Evolutionary conservation across 2,329 filamentous ascomycete genomes (phyloP).

Genomic region (Westerdykella aurantiaca): DNA sequence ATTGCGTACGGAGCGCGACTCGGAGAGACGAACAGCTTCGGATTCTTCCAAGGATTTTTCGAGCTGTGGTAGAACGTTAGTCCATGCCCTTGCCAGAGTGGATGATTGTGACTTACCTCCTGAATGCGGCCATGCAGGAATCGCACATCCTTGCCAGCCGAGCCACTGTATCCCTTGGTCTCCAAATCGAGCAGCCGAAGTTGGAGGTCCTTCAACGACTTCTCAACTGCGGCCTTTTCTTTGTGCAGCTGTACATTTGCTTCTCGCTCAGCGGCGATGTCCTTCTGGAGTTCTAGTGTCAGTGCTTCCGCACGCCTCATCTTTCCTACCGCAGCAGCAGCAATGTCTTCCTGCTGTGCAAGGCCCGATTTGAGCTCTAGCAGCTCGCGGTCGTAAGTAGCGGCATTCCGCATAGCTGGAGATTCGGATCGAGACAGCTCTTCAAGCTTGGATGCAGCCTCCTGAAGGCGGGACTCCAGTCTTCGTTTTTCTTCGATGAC

Average conservation of each 20-base stretch:
- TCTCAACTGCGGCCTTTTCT: slow-evolving; percentile 85
- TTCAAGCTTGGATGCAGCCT: slow-evolving; percentile 83
- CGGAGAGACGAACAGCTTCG: slow-evolving; percentile 70
- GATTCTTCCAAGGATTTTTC: slow-evolving; percentile 81
- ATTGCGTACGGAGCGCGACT: slow-evolving; percentile 82
- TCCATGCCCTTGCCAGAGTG: slow-evolving; percentile 1
- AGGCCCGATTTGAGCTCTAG: slow-evolving; percentile 82
- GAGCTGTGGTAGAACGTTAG: slow-evolving; percentile 52
- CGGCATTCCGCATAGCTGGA: slow-evolving; percentile 82
- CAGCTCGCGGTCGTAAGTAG: slow-evolving; percentile 80
- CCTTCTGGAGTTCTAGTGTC: slow-evolving; percentile 83
- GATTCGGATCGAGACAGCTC: slow-evolving; percentile 80
- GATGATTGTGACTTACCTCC: slow-evolving; percentile 59
- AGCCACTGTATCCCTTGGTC: slow-evolving; percentile 87
- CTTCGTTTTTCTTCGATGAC: slow-evolving; percentile 84
- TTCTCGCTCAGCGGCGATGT: slow-evolving; percentile 81
- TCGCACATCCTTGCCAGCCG: slow-evolving; percentile 87
- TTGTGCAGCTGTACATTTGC: slow-evolving; percentile 74
- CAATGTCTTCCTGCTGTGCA: slow-evolving; percentile 89
- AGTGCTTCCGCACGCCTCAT: slow-evolving; percentile 92
- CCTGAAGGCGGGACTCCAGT: slow-evolving; percentile 75
- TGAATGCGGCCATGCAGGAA: slow-evolving; percentile 92
- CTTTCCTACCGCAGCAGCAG: slow-evolving; percentile 86
- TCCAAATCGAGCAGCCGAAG: slow-evolving; percentile 86
- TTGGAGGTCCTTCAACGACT: slow-evolving; percentile 83